Base-by-base conservation (phyloP, 2,329 filamentous ascomycete genomes). In the Pseudogymnoascus sp. region DNA sequence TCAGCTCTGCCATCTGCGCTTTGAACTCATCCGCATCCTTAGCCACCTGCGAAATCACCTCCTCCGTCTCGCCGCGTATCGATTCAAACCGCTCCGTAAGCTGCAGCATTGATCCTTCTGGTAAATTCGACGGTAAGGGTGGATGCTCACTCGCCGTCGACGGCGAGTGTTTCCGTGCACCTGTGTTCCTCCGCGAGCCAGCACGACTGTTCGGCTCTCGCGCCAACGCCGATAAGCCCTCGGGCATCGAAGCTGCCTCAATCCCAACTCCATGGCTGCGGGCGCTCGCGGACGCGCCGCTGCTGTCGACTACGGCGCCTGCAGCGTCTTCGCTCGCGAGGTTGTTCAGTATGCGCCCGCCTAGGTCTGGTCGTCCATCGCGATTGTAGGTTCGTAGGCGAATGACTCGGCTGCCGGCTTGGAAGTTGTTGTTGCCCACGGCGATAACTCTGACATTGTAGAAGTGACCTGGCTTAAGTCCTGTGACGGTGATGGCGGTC, bases 391-490 rank as follows among this genome's bases (percentile, higher is more conserved):
- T 97, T 69, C 89, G 85, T 62, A 99, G 80, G 62, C 95, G 89
- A 66, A 97, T 87, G 38, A 96, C 86, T 4, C 86, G 83, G 74
- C 95, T 97, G 38, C 91, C 89, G 0, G 93, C 91, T 72, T 96
- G 91, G 70, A 97, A 97, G 74, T 95, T 96, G 68, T 93, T 91
- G 31, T 88, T 85, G 59, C 93, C 96, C 61, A 97, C 89, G 40
- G 93, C 91, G 68, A 97, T 90, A 61, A 97, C 91, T 64, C 93
- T 88, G 28, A 99, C 88, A 67, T 96, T 96, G 77, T 97, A 97
- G 71, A 93, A 96, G 70, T 90, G 90, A 67, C 89, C 87, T 0
- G 95, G 92, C 69, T 89, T 88, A 6, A 99, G 81, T 40, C 93
- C 91, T 33, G 89, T 92, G 62, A 99, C 92, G 52, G 90, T 93